Percentiles rank a stretch among this genome's conserved stretches.
phyloP scores from a whole-genome alignment of 2,329 filamentous ascomycete species.

The Chrysoporthe cubensis region DNA sequence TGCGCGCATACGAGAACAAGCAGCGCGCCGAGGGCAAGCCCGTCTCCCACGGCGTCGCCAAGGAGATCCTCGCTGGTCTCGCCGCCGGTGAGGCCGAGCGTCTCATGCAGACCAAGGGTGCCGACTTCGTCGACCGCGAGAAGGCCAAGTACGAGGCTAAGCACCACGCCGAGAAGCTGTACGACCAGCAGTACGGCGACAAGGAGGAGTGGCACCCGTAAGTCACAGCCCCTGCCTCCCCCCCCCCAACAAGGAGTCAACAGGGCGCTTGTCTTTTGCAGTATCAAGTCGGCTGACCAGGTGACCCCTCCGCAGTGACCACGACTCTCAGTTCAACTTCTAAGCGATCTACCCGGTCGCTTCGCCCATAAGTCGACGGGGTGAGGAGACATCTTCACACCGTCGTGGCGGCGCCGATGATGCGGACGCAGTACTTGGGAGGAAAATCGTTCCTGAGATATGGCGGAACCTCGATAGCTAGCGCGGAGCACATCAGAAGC shows the following conservation, averaged over 20 bases:
- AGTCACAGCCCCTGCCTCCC: conserved; percentile 36
- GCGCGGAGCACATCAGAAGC: conserved; percentile 24
- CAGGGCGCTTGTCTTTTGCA: background rate
- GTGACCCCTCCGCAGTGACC: conserved; percentile 9
- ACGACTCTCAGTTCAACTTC: conserved; percentile 25
- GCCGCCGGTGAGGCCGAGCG: conserved; percentile 78
- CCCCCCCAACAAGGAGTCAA: too few species aligned
- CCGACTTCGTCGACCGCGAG: conserved; percentile 61
- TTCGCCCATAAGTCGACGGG: background rate
- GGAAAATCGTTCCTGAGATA: conserved; percentile 25
- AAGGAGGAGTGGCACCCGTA: conserved; percentile 61
- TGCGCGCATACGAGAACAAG: conserved; percentile 79
- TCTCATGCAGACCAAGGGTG: conserved; percentile 72
- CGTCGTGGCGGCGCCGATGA: conserved; percentile 15
- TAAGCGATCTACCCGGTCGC: conserved; percentile 18
- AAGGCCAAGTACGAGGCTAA: conserved; percentile 62
- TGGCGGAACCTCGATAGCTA: conserved; percentile 22
- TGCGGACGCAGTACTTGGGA: conserved; percentile 15
- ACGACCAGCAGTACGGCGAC: conserved; percentile 63
- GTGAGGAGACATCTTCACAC: conserved; percentile 5
- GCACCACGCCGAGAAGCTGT: conserved; percentile 61
- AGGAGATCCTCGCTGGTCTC: conserved; percentile 74
- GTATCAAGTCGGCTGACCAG: background rate
- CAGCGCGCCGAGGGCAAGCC: conserved; percentile 73
- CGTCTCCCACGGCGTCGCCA: conserved; percentile 75